Conservation (phyloP, 2,329 filamentous ascomycete genomes). For the Xylariaceae sp. region DNA sequence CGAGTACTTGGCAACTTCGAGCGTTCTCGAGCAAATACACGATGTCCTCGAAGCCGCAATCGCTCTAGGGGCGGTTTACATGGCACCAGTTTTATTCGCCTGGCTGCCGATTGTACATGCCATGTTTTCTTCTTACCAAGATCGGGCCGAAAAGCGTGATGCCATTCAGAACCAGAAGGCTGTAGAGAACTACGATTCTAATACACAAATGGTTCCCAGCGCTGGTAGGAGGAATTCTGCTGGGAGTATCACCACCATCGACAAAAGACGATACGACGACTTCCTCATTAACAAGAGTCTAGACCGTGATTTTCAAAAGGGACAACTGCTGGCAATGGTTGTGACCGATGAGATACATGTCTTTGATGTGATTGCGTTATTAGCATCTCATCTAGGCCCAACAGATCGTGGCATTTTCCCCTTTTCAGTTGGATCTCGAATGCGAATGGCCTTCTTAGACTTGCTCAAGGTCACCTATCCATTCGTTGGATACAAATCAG, state of each 20-base stretch:
- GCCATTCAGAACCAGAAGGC: slow-evolving; percentile 55
- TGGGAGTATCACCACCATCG: slow-evolving; percentile 59
- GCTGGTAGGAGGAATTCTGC: slow-evolving; percentile 54
- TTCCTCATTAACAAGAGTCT: slow-evolving; percentile 50
- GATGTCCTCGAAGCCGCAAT: slow-evolving; percentile 62
- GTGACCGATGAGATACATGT: slow-evolving; percentile 49
- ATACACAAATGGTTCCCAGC: slow-evolving; percentile 39
- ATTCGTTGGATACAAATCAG: slow-evolving; percentile 67
- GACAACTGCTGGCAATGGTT: slow-evolving; percentile 47
- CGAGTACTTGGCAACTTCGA: slow-evolving; percentile 64
- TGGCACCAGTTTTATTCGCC: slow-evolving; percentile 70
- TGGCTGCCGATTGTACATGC: slow-evolving; percentile 75
- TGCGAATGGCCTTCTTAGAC: slow-evolving; percentile 63
- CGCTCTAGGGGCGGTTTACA: slow-evolving; percentile 53
- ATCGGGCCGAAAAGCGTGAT: slow-evolving; percentile 58
- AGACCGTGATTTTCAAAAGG: slow-evolving; percentile 49
- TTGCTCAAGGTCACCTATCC: slow-evolving; percentile 64
- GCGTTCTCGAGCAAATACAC: slow-evolving; percentile 69
- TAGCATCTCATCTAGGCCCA: slow-evolving; percentile 46
- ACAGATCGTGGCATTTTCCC: slow-evolving; percentile 47
- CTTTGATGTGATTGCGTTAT: slow-evolving; percentile 50
- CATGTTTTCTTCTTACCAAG: slow-evolving; percentile 61
- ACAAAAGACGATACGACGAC: slow-evolving; percentile 55
- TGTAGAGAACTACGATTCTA: slow-evolving; percentile 51
- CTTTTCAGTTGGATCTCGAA: slow-evolving; percentile 55